phyloP scores from a whole-genome alignment of 2,329 filamentous ascomycete species.

The Sclerotinia subarctica region DNA sequence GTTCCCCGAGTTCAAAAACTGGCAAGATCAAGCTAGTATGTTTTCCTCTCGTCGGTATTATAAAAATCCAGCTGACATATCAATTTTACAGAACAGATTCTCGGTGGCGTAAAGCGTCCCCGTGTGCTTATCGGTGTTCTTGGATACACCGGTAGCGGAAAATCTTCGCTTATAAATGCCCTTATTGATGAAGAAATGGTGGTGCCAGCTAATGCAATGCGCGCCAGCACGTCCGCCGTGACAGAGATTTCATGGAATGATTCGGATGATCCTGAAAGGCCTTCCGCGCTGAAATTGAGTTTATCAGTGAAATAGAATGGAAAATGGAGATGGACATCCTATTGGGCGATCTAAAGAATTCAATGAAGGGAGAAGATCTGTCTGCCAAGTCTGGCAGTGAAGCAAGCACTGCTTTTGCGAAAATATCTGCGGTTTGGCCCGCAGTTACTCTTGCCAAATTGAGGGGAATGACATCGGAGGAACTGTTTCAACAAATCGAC shows the following conservation, averaged over 20 bases:
- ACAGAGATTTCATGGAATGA: constrained; percentile 16
- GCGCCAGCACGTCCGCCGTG: not conserved
- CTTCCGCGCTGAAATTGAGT: constrained; percentile 8
- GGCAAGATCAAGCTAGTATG: not conserved
- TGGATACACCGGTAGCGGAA: constrained; percentile 1
- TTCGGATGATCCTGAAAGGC: not conserved
- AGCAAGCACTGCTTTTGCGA: not conserved
- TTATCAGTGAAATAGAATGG: not conserved
- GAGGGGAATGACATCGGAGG: not conserved
- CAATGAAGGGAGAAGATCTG: not conserved
- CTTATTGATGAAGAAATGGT: constrained; percentile 17
- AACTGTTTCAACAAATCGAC: not conserved
- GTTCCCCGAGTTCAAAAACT: not conserved
- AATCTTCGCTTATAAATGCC: constrained; percentile 13
- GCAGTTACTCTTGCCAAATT: not conserved
- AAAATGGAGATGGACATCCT: not conserved
- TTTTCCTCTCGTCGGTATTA: not conserved
- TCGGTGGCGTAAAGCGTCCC: not conserved
- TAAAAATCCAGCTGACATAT: not conserved
- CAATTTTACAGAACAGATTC: not conserved
- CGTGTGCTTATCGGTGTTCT: constrained; percentile 5
- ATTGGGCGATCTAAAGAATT: not conserved
- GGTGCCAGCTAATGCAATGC: not conserved
- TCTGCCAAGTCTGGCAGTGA: not conserved
- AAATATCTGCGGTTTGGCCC: constrained; percentile 14